Percentiles rank a stretch among this genome's conserved stretches.
These are phyloP conservation scores for Trypanosoma vivax DNA, from an alignment of 208 protist species.

Conservation along the genomic window DNA sequence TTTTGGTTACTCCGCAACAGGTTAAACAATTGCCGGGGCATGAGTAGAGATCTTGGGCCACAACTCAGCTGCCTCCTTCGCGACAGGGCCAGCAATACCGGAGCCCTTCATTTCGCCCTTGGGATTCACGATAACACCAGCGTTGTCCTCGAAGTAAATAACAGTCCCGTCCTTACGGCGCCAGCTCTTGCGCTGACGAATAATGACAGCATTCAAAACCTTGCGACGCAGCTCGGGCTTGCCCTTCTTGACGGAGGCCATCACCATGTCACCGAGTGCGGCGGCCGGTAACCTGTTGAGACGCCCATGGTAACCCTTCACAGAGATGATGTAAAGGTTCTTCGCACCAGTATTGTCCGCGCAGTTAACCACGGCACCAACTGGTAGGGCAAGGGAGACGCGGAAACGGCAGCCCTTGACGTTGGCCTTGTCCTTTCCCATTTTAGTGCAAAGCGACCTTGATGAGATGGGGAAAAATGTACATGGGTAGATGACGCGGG, in stretches of 20 bases:
- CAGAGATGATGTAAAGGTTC: conserved; percentile 99
- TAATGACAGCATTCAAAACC: conserved; percentile 96
- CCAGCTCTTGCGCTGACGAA: conserved; percentile 99
- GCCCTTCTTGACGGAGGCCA: conserved; percentile 99
- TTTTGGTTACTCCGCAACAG: too few relatives aligned
- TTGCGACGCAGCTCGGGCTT: conserved; percentile 99
- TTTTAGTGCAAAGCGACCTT: conserved; percentile 29
- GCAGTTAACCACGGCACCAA: conserved; percentile 99
- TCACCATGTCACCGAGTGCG: conserved; percentile 98
- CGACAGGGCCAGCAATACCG: conserved; percentile 98
- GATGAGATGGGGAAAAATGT: conserved; percentile 5
- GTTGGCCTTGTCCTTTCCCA: conserved; percentile 89
- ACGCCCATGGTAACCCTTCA: conserved; percentile 96
- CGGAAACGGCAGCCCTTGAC: conserved; percentile 97
- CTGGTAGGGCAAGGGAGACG: conserved; percentile 97
- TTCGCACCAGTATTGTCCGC: conserved; percentile 99
- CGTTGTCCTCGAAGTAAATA: conserved; percentile 99
- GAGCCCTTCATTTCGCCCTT: conserved; percentile 99
- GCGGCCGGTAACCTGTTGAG: conserved; percentile 98
- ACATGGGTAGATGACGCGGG: conserved; percentile 11
- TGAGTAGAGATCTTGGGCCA: conserved; percentile 99
- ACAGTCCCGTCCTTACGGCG: conserved; percentile 97
- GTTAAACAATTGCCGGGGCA: conserved; percentile 95
- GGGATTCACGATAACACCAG: conserved; percentile 99
- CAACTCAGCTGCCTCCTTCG: conserved; percentile 99